A percentile compares a stretch with the other conserved stretches of the same genome.
Conservation (phyloP, 345 rosid species). For the Camelina sativa region DNA sequence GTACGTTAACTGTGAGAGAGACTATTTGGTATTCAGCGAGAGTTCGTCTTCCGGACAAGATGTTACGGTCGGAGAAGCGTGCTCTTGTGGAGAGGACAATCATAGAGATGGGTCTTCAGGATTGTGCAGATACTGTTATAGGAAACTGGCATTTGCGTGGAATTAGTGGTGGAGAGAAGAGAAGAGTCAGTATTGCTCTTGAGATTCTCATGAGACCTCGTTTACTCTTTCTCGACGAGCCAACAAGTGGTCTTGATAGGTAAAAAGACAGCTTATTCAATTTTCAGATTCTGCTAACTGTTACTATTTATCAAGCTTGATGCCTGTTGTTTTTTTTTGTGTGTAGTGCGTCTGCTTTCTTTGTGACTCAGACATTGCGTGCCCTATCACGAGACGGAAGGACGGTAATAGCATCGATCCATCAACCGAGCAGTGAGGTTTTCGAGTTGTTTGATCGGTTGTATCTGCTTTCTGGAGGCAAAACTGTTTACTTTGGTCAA, state of each 20-base stretch:
- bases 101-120: slow-evolving; percentile 93
- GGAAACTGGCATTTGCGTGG: slow-evolving; percentile 98
- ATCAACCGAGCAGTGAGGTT: slow-evolving; percentile 95
- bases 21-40: slow-evolving; percentile 85
- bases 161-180: slow-evolving; percentile 91
- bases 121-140: slow-evolving; percentile 90
- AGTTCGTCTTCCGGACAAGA: slow-evolving; percentile 88
- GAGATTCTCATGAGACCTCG: slow-evolving; percentile 95
- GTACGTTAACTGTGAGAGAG: slow-evolving; percentile 92
- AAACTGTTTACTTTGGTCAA: slow-evolving; percentile 88
- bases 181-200: slow-evolving; percentile 92
- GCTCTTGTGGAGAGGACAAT: slow-evolving; percentile 84
- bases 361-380: slow-evolving; percentile 88
- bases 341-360: slow-evolving; percentile 94
- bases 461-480: slow-evolving; percentile 90
- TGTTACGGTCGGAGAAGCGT: slow-evolving; percentile 80
- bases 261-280: slow-evolving; percentile 25
- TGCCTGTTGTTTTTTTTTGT: neutral
- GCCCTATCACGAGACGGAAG: slow-evolving; percentile 90
- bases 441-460: slow-evolving; percentile 89
- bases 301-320: neutral
- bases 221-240: slow-evolving; percentile 93
- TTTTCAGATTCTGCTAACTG: neutral
- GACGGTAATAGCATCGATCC: slow-evolving; percentile 93
- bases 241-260: slow-evolving; percentile 99